Evolutionary conservation across 2,329 filamentous ascomycete genomes (phyloP).

Genomic region (Chaetothyriales sp.): DNA sequence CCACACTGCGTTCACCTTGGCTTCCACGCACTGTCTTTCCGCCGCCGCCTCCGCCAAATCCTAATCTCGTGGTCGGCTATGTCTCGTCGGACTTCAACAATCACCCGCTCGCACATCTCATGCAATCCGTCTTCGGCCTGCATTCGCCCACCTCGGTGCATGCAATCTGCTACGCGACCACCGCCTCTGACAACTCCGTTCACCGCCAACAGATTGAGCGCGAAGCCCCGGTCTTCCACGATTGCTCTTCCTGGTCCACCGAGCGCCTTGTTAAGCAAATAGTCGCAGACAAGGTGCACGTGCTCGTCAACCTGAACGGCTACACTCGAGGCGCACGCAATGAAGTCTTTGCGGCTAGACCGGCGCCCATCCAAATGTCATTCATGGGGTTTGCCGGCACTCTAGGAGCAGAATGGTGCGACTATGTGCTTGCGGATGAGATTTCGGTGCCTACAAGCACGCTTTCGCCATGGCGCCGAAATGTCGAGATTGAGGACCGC

Average conservation of each 20-base stretch:
- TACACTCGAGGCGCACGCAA: conserved; percentile 95
- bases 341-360: conserved; percentile 87
- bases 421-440: conserved; percentile 83
- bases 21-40: conserved; percentile 63
- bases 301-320: conserved; percentile 92
- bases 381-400: conserved; percentile 99
- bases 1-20: conserved; percentile 76
- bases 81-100: conserved; percentile 99
- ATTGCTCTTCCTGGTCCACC: conserved; percentile 73
- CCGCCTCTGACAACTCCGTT: conserved; percentile 70
- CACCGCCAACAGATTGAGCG: conserved; percentile 87
- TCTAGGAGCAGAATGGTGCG: conserved; percentile 93
- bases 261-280: conserved; percentile 79
- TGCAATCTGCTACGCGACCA: conserved; percentile 92
- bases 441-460: conserved; percentile 73
- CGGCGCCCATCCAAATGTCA: conserved; percentile 94
- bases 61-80: conserved; percentile 82
- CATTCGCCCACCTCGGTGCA: conserved; percentile 60
- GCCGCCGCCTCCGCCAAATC: conserved; percentile 69
- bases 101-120: conserved; percentile 85
- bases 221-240: conserved; percentile 79
- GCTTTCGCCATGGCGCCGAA: conserved; percentile 62
- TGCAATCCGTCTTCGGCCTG: conserved; percentile 96
- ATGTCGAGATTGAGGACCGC: conserved; percentile 56
- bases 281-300: conserved; percentile 73